phyloP scores from a whole-genome alignment of 352 stramenopile species.

The Phytophthora europaea region DNA sequence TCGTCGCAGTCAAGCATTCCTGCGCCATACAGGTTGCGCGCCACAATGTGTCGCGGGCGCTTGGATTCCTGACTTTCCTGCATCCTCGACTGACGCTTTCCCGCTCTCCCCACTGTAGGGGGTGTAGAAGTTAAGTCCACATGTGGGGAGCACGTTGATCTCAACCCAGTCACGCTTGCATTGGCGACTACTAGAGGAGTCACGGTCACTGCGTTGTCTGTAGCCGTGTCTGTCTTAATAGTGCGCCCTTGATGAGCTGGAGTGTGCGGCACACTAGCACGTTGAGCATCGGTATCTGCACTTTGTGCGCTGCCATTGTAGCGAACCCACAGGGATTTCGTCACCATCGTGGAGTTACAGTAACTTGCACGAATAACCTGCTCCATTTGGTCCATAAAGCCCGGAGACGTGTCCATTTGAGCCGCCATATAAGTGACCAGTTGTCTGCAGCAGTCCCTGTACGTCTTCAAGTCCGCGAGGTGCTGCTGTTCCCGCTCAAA shows the following conservation, averaged over 20 bases:
- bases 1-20: constrained; percentile 25
- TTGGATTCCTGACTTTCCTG: constrained; percentile 19
- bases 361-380: constrained; percentile 62
- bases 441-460: constrained; percentile 57
- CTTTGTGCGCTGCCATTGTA: constrained; percentile 5
- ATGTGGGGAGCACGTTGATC: constrained; percentile 31
- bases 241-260: not conserved
- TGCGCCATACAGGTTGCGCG: constrained; percentile 32
- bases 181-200: constrained; percentile 19
- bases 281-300: not conserved
- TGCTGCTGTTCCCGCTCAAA: constrained; percentile 23
- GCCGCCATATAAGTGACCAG: constrained; percentile 58
- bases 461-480: constrained; percentile 41
- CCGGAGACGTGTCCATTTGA: constrained; percentile 64
- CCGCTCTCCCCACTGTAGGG: constrained; percentile 24
- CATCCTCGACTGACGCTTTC: constrained; percentile 34
- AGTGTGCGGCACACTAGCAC: constrained; percentile 1
- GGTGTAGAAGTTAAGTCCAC: constrained; percentile 24
- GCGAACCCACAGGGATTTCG: constrained; percentile 17
- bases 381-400: constrained; percentile 73
- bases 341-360: constrained; percentile 41
- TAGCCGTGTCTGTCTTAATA: constrained; percentile 6
- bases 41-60: constrained; percentile 21
- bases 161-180: constrained; percentile 2
- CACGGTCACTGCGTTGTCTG: constrained; percentile 4